Evolutionary conservation across 805 yeast genomes (phyloP).

Genomic region (Peterozyma xylosa): DNA sequence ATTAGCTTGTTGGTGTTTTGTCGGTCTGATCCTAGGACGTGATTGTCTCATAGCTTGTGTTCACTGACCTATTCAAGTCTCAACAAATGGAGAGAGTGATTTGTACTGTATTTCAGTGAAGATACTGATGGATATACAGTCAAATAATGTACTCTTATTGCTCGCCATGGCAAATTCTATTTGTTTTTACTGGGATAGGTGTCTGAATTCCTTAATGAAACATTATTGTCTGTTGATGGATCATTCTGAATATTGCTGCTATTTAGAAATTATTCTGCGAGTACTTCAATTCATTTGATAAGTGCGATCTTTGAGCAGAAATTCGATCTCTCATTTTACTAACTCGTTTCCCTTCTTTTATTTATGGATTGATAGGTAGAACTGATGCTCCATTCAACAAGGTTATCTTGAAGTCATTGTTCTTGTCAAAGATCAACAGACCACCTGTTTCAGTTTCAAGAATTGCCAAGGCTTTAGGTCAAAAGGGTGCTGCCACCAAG

Average conservation of each 20-base stretch:
- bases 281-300: constrained; percentile 14
- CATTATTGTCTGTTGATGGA: too few relatives aligned
- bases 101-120: constrained; percentile 1
- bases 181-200: constrained; percentile 9
- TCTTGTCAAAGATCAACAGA: constrained; percentile 98
- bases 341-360: constrained; percentile 19
- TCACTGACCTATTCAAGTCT: too few relatives aligned
- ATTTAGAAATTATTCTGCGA: constrained; percentile 18
- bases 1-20: too few relatives aligned
- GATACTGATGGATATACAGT: not conserved
- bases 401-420: constrained; percentile 88
- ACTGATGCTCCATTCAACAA: constrained; percentile 99
- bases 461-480: constrained; percentile 75
- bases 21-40: too few relatives aligned
- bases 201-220: too few relatives aligned
- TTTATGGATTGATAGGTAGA: constrained; percentile 56
- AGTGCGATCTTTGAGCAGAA: constrained; percentile 47
- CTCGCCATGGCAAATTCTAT: constrained; percentile 8
- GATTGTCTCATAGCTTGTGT: too few relatives aligned
- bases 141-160: constrained; percentile 20
- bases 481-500: constrained; percentile 81
- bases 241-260: too few relatives aligned
- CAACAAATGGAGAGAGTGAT: not conserved
- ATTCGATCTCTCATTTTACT: constrained; percentile 12
- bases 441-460: constrained; percentile 98